Evolutionary conservation across 441 rosid genomes (phyloP).

Genomic region (Eruca vesicaria): DNA sequence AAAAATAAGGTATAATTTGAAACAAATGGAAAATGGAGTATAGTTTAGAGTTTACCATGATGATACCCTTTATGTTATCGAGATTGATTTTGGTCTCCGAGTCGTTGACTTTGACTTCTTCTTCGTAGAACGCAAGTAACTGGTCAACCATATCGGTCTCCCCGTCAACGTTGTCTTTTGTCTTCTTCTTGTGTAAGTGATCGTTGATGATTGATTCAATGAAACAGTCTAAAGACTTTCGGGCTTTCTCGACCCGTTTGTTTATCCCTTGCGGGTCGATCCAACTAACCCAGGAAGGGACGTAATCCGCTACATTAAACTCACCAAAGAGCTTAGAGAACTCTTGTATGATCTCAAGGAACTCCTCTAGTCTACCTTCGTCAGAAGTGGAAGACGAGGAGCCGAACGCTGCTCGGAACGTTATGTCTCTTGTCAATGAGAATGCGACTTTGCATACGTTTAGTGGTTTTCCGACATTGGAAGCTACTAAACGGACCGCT

Average conservation of each 20-base stretch:
- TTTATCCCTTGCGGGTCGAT: slow-evolving; percentile 70
- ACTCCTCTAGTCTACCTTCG: slow-evolving; percentile 56
- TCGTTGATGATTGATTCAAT: slow-evolving; percentile 67
- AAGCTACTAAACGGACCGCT: slow-evolving; percentile 39
- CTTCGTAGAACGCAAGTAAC: slow-evolving; percentile 62
- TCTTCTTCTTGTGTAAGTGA: slow-evolving; percentile 50
- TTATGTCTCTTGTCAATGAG: slow-evolving; percentile 62
- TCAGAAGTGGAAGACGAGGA: slow-evolving; percentile 36
- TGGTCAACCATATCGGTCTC: slow-evolving; percentile 85
- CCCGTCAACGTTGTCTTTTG: slow-evolving; percentile 12
- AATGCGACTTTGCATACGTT: slow-evolving; percentile 75
- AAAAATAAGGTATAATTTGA: too few species aligned
- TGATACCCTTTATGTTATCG: slow-evolving; percentile 84
- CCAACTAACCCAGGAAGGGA: slow-evolving; percentile 58
- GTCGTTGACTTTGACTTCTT: slow-evolving; percentile 50
- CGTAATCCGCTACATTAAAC: slow-evolving; percentile 78
- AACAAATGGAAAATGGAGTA: too few species aligned
- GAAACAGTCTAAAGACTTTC: slow-evolving; percentile 58
- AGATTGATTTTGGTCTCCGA: slow-evolving; percentile 54
- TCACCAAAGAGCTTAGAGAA: slow-evolving; percentile 92
- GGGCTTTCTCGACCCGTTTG: slow-evolving; percentile 53
- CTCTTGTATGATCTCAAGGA: slow-evolving; percentile 73
- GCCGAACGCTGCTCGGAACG: slow-evolving; percentile 80
- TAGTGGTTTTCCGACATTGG: slow-evolving; percentile 39
- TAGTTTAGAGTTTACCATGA: too few species aligned